These are phyloP conservation scores for Hypoxylon lienhwacheense DNA, from an alignment of 495 filamentous ascomycete genomes.

Conservation along the genomic window DNA sequence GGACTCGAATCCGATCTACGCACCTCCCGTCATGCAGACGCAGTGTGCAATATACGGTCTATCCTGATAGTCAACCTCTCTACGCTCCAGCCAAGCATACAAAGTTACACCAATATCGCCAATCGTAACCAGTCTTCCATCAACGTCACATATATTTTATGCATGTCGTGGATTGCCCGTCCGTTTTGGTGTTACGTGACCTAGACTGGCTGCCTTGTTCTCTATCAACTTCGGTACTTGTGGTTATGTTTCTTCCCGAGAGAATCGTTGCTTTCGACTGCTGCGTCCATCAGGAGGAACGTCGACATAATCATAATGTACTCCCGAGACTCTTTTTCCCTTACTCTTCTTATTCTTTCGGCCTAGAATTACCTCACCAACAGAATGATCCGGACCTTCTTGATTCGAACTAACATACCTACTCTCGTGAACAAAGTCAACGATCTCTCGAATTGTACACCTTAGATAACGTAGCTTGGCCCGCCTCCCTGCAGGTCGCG, in stretches of 20 bases:
- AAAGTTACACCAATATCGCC: conserved; percentile 17
- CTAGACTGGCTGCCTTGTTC: too few species aligned
- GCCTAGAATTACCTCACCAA: neutral
- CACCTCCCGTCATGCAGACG: conserved; percentile 25
- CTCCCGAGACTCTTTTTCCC: too few species aligned
- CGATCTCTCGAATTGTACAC: neutral
- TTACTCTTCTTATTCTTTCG: too few species aligned
- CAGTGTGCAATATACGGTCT: conserved; percentile 27
- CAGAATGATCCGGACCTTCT: neutral
- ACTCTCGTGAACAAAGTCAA: neutral
- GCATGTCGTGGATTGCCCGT: conserved; percentile 3
- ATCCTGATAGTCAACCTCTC: conserved; percentile 9
- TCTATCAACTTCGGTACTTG: too few species aligned
- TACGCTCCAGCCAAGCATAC: conserved; percentile 5
- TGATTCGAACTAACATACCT: neutral
- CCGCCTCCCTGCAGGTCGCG: conserved; percentile 11
- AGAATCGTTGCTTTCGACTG: neutral
- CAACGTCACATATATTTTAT: neutral
- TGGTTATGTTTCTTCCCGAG: neutral
- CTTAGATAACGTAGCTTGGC: neutral
- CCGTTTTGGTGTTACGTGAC: neutral
- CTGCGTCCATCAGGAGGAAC: too few species aligned
- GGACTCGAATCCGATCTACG: conserved; percentile 29
- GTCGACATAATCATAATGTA: too few species aligned
- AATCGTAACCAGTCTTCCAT: conserved; percentile 1